Percentiles rank a stretch among this genome's conserved stretches.
These are phyloP conservation scores for Phytopythium aichiense DNA, from an alignment of 352 stramenopile genomes.

Conservation along the genomic window DNA sequence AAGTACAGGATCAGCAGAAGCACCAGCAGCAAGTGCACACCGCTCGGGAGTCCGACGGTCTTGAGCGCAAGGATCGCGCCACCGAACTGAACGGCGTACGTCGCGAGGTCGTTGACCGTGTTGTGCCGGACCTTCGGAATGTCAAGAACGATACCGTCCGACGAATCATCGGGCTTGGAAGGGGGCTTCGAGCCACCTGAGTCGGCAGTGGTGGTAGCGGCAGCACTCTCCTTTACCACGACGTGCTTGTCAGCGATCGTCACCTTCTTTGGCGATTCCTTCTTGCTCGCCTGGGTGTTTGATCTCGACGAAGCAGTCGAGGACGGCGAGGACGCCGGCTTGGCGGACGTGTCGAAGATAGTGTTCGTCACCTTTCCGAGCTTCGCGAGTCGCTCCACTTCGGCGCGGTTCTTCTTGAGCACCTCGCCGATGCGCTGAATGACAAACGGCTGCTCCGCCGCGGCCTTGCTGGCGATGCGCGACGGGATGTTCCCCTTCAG, in stretches of 20 bases:
- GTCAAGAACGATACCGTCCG: conserved; percentile 14
- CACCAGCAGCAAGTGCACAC: conserved; percentile 41
- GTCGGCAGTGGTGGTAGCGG: background rate
- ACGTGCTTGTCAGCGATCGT: conserved; percentile 5
- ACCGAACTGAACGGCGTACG: conserved; percentile 50
- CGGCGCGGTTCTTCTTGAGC: conserved; percentile 43
- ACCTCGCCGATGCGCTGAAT: conserved; percentile 48
- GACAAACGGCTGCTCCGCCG: conserved; percentile 61
- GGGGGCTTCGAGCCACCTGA: background rate
- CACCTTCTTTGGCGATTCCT: conserved; percentile 6
- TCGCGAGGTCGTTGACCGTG: conserved; percentile 31
- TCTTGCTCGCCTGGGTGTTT: background rate
- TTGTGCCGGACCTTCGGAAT: conserved; percentile 22
- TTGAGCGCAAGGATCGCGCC: conserved; percentile 45
- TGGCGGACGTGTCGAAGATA: conserved; percentile 21
- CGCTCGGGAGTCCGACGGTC: conserved; percentile 31
- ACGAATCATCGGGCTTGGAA: background rate
- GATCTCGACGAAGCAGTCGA: background rate
- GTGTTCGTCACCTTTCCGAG: conserved; percentile 49
- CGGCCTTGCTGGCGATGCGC: conserved; percentile 55
- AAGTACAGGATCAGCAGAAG: conserved; percentile 49
- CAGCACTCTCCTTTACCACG: background rate
- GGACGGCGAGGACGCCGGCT: background rate
- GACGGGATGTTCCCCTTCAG: conserved; percentile 67
- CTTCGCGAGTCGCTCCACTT: conserved; percentile 24